Conservation (phyloP, 2,329 filamentous ascomycete genomes). For the Exophiala alcalophila region DNA sequence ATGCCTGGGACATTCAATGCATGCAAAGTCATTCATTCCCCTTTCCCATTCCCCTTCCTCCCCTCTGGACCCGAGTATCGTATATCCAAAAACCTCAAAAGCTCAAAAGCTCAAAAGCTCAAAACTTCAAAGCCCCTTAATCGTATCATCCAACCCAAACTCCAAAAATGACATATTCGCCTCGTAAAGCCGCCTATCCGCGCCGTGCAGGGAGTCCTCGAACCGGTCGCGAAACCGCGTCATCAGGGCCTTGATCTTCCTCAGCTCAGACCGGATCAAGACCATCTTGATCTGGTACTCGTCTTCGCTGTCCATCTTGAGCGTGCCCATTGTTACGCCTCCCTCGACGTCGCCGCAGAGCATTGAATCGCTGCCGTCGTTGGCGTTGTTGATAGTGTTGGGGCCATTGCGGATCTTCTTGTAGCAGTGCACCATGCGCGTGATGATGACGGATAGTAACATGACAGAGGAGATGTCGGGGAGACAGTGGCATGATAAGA, state of each 20-base stretch:
- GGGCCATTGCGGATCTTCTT: slow-evolving; percentile 2
- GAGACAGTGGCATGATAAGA: slow-evolving; percentile 1
- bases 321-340: slow-evolving; percentile 1
- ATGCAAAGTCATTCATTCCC: no score
- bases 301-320: slow-evolving; percentile 5
- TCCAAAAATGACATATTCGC: slow-evolving; percentile 3
- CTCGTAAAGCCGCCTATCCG: slow-evolving; percentile 3
- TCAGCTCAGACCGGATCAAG: slow-evolving; percentile 2
- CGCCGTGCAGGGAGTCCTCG: background rate
- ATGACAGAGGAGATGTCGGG: slow-evolving; percentile 2
- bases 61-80: no score
- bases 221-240: background rate
- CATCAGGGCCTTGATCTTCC: slow-evolving; percentile 2
- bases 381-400: no score
- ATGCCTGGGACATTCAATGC: no score
- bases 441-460: slow-evolving; percentile 4
- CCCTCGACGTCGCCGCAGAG: background rate
- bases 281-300: slow-evolving; percentile 8
- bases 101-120: no score
- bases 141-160: slow-evolving; percentile 1
- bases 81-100: no score
- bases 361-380: no score
- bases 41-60: no score
- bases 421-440: slow-evolving; percentile 5
- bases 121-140: slow-evolving; percentile 5